A percentile compares a stretch with the other conserved stretches of the same genome.
These are phyloP conservation scores for Alternaria sp. DNA, from an alignment of 2,329 filamentous ascomycete species.

Conservation along the genomic window DNA sequence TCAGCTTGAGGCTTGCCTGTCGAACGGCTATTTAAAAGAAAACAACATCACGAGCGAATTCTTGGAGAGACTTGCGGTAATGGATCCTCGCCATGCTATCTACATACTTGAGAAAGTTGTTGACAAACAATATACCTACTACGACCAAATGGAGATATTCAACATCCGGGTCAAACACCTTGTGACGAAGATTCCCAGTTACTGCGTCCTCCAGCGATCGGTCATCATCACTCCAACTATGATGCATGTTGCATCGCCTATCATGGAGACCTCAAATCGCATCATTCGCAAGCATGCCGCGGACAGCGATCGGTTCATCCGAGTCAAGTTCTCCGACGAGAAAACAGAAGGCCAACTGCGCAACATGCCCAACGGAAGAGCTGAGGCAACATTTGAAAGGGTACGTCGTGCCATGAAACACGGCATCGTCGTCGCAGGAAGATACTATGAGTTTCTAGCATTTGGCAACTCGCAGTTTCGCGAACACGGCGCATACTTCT, in stretches of 20 bases:
- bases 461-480: conserved; percentile 96
- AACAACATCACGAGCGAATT: conserved; percentile 75
- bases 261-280: conserved; percentile 86
- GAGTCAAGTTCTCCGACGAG: conserved; percentile 91
- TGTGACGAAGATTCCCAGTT: conserved; percentile 65
- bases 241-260: conserved; percentile 78
- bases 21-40: conserved; percentile 77
- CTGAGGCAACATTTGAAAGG: conserved; percentile 72
- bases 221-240: conserved; percentile 85
- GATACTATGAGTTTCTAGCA: conserved; percentile 87
- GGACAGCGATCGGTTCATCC: conserved; percentile 80
- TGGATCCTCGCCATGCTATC: conserved; percentile 64
- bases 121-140: conserved; percentile 68
- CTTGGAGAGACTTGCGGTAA: conserved; percentile 64
- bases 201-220: conserved; percentile 79
- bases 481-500: conserved; percentile 92
- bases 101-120: conserved; percentile 78
- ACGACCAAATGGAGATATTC: conserved; percentile 78
- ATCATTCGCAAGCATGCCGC: conserved; percentile 76
- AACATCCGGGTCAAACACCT: conserved; percentile 51
- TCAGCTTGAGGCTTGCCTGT: conserved; percentile 93
- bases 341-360: conserved; percentile 58
- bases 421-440: conserved; percentile 82
- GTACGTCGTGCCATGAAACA: conserved; percentile 75
- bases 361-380: conserved; percentile 42